These are phyloP conservation scores for Phyllosticta paracitricarpa DNA, from an alignment of 2,329 filamentous ascomycete species.

Conservation along the genomic window DNA sequence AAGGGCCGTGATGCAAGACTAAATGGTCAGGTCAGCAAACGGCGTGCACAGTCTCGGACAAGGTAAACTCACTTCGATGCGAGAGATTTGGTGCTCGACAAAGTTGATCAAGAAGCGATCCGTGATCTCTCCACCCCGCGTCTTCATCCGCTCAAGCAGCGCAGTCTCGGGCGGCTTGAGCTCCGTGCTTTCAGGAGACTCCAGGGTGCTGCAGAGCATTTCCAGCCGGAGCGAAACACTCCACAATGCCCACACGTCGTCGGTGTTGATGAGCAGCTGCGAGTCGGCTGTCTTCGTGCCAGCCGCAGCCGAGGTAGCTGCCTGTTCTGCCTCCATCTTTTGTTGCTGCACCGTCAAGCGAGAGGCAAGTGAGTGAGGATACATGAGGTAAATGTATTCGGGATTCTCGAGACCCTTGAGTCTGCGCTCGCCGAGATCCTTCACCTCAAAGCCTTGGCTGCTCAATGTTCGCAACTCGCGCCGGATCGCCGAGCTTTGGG, in stretches of 20 bases:
- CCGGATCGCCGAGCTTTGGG: slow-evolving; percentile 64
- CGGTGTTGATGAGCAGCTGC: slow-evolving; percentile 67
- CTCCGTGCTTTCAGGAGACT: slow-evolving; percentile 52
- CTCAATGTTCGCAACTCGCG: slow-evolving; percentile 80
- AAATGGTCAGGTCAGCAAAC: slow-evolving; percentile 17
- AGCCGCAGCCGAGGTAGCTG: slow-evolving; percentile 37
- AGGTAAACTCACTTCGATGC: slow-evolving; percentile 69
- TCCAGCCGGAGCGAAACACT: slow-evolving; percentile 79
- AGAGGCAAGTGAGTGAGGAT: slow-evolving; percentile 77
- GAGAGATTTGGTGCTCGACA: slow-evolving; percentile 86
- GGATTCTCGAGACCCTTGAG: slow-evolving; percentile 96
- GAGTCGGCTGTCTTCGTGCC: slow-evolving; percentile 54
- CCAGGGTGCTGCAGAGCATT: slow-evolving; percentile 84
- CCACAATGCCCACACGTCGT: slow-evolving; percentile 84
- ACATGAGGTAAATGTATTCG: slow-evolving; percentile 90
- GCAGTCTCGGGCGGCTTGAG: slow-evolving; percentile 75
- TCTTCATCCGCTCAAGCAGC: slow-evolving; percentile 64
- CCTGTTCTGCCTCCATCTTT: slow-evolving; percentile 37
- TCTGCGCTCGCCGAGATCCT: slow-evolving; percentile 89
- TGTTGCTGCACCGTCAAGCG: slow-evolving; percentile 63
- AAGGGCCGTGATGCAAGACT: slow-evolving; percentile 76
- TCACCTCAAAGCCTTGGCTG: slow-evolving; percentile 90
- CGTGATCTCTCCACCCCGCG: slow-evolving; percentile 71
- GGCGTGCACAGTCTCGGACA: background rate
- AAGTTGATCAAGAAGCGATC: slow-evolving; percentile 83